Evolutionary conservation across 2,329 filamentous ascomycete genomes (phyloP), one percentile per base, ranked within the genome.

Genomic region (Atkinsonella texensis): DNA sequence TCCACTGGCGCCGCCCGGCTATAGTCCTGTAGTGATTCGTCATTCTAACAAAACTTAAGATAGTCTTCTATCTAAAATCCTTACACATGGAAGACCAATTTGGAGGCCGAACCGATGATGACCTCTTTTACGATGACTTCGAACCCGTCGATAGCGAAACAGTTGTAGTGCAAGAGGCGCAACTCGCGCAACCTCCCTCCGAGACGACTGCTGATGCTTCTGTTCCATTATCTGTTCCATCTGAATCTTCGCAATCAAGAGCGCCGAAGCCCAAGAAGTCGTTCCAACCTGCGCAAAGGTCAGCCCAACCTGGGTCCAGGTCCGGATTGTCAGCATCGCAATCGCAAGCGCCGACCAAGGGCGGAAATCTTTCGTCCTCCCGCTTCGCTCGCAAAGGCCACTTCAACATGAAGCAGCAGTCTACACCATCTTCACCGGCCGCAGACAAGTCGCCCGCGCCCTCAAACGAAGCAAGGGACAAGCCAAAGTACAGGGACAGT

Each of bases 121-220:
- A 81, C 60, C 71, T 82, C 53, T 82, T 82, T 61, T 74, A 75
- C 54, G 79, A 82, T 57, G 79, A 82, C 59, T 80, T 81, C 53
- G 79, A 81, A 62, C 77, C 77, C 8, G 71, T 80, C 48, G 64
- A 70, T 41, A 63, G 64, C 56, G 62, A 66, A 45, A 53, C 64
- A 5, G 57, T 68, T 20, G 55, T 64, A 20, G 54, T 59, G n/a
- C 48, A 59, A 42, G 57, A 59, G 39, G 31, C 54, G 2, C 46
- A 48, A 31, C 38, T 20, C n/a, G 17, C 40, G 50, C 52, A 52
- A n/a, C 42, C 60, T 28, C 53, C 48, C 32, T 48, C 57, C 33
- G 58, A 56, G 9, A 54, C 58, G 28, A 53, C 48, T 18, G 48
- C 55, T 15, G 56, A 53, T 18, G 52, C 38, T 20, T 49, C 55